Evolutionary conservation across 73 alveolate species (phyloP), one percentile per base, ranked within the genome.

Genomic region (Urostyla sp.): DNA sequence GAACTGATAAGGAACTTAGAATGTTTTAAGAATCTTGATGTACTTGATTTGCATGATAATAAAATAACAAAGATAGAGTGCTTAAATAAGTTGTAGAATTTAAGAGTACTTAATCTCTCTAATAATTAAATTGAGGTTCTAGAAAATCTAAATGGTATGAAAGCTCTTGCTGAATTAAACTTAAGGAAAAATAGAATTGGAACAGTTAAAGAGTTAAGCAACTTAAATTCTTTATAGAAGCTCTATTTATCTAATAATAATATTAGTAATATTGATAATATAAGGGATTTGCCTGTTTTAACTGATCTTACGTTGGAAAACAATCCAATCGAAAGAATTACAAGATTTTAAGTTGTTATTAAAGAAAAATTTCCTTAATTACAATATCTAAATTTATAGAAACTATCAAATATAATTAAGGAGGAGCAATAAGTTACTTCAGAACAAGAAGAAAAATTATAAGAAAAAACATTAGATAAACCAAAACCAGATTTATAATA

Each of bases 181-280:
- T 40, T 92, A 38, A 88, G 98, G 76, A 92, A 92, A 48, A 92
- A 92, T 72, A 88, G 75, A 60, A 92, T 92, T 21, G 15, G 81
- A 20, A 37, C 5, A 24, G 26, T 84, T 26, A 75, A 56, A 43
- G 85, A 74, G 0, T 16, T 69, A 11, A 26, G 34, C 18, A 85
- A 85, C 1, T 44, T 75, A 15, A 45, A 30, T 2, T 27, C 74
- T 13, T 44, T 84, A 5, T 21, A 75, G 60, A 84, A 75, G 59
- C 60, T 84, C 0, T 57, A 72, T 67, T 73, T 84, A 0, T 44
- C 85, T 21, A 23, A 67, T 48, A 84, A 84, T 51, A 74, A 23
- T 34, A 75, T 84, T 30, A 15, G 57, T 13, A 37, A 46, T 45
- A 20, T 84, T 0, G 84, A 58, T 15, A 58, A 38, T 66, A 26